Conservation (phyloP, 192 early-diverging fungal species). For the Phycomyces nitens region DNA sequence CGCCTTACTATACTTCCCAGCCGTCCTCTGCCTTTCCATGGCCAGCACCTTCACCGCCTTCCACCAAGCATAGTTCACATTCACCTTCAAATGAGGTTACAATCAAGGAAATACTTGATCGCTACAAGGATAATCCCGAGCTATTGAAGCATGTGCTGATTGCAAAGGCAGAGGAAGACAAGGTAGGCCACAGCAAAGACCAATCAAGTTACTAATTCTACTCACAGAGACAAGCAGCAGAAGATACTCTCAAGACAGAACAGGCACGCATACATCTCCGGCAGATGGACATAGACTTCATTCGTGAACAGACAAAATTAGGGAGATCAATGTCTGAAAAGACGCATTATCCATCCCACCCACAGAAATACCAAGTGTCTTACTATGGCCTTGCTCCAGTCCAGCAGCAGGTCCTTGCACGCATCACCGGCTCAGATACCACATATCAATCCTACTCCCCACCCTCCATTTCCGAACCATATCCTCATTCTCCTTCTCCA, state of each 20-base stretch:
- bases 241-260: slow-evolving; percentile 24
- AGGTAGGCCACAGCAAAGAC: slow-evolving; percentile 6
- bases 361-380: background rate
- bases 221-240: slow-evolving; percentile 26
- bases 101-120: slow-evolving; percentile 27
- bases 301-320: slow-evolving; percentile 20
- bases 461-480: background rate
- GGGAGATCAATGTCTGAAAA: background rate
- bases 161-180: slow-evolving; percentile 32
- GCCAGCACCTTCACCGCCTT: slow-evolving; percentile 20
- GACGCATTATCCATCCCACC: background rate
- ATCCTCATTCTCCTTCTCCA: slow-evolving; percentile 11
- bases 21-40: slow-evolving; percentile 23
- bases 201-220: no score
- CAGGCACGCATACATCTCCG: slow-evolving; percentile 31
- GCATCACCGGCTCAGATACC: slow-evolving; percentile 23
- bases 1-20: slow-evolving; percentile 1
- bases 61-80: background rate
- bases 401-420: slow-evolving; percentile 32
- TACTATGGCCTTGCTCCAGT: slow-evolving; percentile 21
- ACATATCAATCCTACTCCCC: slow-evolving; percentile 7
- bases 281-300: slow-evolving; percentile 29
- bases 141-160: slow-evolving; percentile 27
- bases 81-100: slow-evolving; percentile 17
- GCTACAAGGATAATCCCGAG: slow-evolving; percentile 24